These are phyloP conservation scores for Tetrahymena elliotti DNA, from an alignment of 73 alveolate genomes.

Conservation along the genomic window DNA sequence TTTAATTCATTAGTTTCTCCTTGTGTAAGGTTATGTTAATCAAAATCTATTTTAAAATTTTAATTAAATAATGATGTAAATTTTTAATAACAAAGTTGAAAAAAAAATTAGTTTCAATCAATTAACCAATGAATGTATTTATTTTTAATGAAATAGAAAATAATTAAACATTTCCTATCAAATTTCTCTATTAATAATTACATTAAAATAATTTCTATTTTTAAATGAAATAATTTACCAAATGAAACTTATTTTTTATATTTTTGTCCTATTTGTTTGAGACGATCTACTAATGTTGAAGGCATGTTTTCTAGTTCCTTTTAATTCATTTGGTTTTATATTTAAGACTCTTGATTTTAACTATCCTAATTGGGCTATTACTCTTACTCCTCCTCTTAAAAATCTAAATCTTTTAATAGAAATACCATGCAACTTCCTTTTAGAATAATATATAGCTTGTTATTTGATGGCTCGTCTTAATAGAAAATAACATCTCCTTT, in stretches of 20 bases:
- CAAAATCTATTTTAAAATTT: not conserved
- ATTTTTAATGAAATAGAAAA: not conserved
- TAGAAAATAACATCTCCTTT: not conserved
- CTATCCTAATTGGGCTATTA: not conserved
- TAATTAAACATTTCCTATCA: too few relatives aligned
- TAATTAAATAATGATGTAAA: not conserved
- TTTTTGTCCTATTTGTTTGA: not conserved
- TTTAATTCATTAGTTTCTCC: not conserved
- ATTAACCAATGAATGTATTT: too few relatives aligned
- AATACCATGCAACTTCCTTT: not conserved
- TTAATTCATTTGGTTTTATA: not conserved
- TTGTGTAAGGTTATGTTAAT: not conserved
- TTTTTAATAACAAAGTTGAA: not conserved
- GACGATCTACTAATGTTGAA: not conserved
- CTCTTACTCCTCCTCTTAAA: not conserved
- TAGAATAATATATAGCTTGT: not conserved
- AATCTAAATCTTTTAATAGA: not conserved
- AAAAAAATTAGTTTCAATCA: not conserved
- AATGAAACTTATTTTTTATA: not conserved
- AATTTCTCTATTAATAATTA: too few relatives aligned
- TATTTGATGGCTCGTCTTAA: not conserved
- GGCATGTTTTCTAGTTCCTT: not conserved
- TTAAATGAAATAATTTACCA: not conserved
- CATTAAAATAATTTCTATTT: not conserved
- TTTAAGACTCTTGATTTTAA: not conserved